Evolutionary conservation across 129 eudicot species (phyloP).

Genomic region (carrot (Daucus carota)): DNA sequence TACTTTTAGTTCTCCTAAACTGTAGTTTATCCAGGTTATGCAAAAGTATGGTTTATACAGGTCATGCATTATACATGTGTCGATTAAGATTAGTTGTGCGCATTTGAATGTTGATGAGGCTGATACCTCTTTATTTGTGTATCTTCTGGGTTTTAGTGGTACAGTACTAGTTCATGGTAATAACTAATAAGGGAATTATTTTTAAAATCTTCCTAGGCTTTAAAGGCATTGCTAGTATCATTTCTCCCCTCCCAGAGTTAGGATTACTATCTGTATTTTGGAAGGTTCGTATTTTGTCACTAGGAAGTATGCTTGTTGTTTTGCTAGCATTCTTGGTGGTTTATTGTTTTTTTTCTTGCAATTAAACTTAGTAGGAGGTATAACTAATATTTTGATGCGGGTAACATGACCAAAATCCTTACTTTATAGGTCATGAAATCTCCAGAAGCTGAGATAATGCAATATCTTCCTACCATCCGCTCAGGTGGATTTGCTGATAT

Average conservation of each 20-base stretch:
- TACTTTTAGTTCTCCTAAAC: background rate
- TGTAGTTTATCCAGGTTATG: background rate
- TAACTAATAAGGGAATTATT: background rate
- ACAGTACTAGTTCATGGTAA: too few species aligned
- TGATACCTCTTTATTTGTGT: background rate
- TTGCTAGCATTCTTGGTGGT: background rate
- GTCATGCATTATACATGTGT: background rate
- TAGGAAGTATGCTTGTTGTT: background rate
- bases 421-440: slow-evolving; percentile 44
- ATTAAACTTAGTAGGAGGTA: background rate
- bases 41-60: too few species aligned
- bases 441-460: slow-evolving; percentile 32
- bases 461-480: slow-evolving; percentile 53
- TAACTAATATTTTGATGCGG: background rate
- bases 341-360: background rate
- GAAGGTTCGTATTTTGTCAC: background rate
- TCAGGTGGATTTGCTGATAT: slow-evolving; percentile 80
- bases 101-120: background rate
- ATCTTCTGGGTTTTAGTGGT: too few species aligned
- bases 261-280: background rate
- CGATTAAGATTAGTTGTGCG: background rate
- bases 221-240: background rate
- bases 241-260: background rate
- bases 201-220: background rate
- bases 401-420: background rate